Evolutionary conservation across 1,139 yeast genomes (phyloP), one percentile per base, ranked within the genome.

Genomic region (Casaregolazyma suthepensis): DNA sequence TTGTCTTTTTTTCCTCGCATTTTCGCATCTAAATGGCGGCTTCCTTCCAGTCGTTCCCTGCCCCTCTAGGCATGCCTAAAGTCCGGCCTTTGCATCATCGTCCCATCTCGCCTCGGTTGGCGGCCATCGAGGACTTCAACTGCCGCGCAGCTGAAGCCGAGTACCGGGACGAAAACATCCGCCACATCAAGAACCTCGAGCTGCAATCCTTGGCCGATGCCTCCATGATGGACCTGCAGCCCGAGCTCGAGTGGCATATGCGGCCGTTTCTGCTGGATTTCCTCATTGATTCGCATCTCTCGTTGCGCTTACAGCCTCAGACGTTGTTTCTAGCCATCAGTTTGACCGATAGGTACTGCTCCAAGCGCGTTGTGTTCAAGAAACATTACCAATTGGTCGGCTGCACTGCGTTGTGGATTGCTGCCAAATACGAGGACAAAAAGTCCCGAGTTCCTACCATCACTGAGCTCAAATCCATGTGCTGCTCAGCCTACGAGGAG

Each of bases 171-270:
- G 72, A 69, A 46, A 68, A 72, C 43, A 59, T 67, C 38, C 60
- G 58, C 40, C 71, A 70, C 57, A 56, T 71, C 65, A 61, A 63
- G 44, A 61, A 60, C 23, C 55, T 71, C 61, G 74, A 71, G 58
- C 53, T 55, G 40, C 52, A 56, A 13, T 65, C 70, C 23, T 57
- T 64, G 20, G 68, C 73, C 13, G 70, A 69, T 56, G 62, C 71
- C 4, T 48, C 82, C 44, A 85, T 90, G 94, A 88, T 91, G 60
- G 96, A 88, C 62, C 76, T 85, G 57, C 98, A 93, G 70, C 97
- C 98, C 0, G 97, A 91, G 70, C 80, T 90, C 57, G 88, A 87
- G 64, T 89, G 96, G 96, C 83, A 79, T 70, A 87, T 90, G 96
- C 79, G 98, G 65, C 96, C 97, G 0, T 87, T 83, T 63, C 75